phyloP scores from a whole-genome alignment of 2,329 filamentous ascomycete species.

The Botrytis squamosa region DNA sequence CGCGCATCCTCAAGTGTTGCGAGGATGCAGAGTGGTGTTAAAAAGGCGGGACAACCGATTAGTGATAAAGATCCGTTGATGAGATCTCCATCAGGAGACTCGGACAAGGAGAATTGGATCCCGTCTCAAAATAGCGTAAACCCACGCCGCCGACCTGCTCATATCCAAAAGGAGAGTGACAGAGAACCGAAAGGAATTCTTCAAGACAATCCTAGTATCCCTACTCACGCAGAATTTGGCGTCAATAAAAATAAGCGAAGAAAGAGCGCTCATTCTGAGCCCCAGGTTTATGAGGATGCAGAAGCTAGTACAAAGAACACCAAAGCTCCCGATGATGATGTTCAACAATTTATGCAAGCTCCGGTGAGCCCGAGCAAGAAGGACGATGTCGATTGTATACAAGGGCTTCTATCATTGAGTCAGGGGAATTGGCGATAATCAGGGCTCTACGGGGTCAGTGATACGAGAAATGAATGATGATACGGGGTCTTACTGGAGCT shows the following conservation, averaged over 20 bases:
- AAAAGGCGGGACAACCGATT: conserved; percentile 30
- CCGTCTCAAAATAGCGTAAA: conserved; percentile 52
- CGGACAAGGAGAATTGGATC: conserved; percentile 93
- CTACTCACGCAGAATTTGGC: conserved; percentile 33
- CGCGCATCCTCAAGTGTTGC: conserved; percentile 62
- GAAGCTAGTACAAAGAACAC: conserved; percentile 30
- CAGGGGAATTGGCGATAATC: conserved; percentile 78
- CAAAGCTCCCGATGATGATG: conserved; percentile 53
- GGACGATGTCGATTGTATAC: conserved; percentile 83
- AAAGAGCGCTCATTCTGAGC: conserved; percentile 33
- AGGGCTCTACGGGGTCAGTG: background rate
- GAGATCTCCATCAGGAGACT: conserved; percentile 63
- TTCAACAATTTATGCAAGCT: conserved; percentile 71
- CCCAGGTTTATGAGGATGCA: conserved; percentile 56
- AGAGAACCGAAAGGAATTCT: conserved; percentile 29
- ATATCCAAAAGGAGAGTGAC: conserved; percentile 32
- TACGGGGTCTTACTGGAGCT: conserved; percentile 19
- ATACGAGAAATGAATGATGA: conserved; percentile 19
- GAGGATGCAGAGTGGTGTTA: conserved; percentile 52
- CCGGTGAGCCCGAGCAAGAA: conserved; percentile 68
- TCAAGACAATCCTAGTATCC: conserved; percentile 34
- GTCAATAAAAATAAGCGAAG: conserved; percentile 29
- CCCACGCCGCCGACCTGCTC: conserved; percentile 38
- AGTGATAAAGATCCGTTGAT: conserved; percentile 42
- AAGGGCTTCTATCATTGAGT: conserved; percentile 82